Conservation (phyloP, 345 rosid species). For the Eucalyptus tenuipes region DNA sequence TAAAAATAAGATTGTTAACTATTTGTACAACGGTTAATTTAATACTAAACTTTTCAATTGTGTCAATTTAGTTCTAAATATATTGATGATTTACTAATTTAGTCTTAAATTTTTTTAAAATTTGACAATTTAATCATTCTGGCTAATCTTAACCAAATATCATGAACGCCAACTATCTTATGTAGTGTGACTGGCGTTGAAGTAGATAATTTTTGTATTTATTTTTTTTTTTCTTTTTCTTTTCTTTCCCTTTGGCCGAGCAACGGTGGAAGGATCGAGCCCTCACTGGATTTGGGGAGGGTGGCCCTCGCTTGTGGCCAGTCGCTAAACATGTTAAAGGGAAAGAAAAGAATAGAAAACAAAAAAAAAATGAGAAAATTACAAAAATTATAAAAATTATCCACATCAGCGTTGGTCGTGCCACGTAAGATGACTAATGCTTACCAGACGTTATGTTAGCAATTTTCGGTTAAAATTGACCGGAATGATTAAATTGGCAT, state of each 20-base stretch:
- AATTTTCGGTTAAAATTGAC: fast-evolving
- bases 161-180: fast-evolving
- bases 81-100: fast-evolving
- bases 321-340: fast-evolving
- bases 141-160: no score
- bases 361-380: no score
- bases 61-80: fast-evolving
- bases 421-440: fast-evolving
- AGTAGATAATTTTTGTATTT: fast-evolving
- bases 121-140: no score
- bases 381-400: not conserved
- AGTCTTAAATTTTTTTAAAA: no score
- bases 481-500: fast-evolving
- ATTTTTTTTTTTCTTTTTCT: no score
- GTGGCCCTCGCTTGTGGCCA: fast-evolving
- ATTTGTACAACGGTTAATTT: fast-evolving
- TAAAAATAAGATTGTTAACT: no score
- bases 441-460: fast-evolving
- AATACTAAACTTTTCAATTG: fast-evolving
- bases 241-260: not conserved
- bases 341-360: fast-evolving
- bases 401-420: fast-evolving
- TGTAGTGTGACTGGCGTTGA: fast-evolving
- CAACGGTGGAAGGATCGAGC: fast-evolving
- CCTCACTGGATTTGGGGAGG: fast-evolving